Evolutionary conservation across 179 eudicot species (phyloP).

Genomic region (Actinidia chinensis): DNA sequence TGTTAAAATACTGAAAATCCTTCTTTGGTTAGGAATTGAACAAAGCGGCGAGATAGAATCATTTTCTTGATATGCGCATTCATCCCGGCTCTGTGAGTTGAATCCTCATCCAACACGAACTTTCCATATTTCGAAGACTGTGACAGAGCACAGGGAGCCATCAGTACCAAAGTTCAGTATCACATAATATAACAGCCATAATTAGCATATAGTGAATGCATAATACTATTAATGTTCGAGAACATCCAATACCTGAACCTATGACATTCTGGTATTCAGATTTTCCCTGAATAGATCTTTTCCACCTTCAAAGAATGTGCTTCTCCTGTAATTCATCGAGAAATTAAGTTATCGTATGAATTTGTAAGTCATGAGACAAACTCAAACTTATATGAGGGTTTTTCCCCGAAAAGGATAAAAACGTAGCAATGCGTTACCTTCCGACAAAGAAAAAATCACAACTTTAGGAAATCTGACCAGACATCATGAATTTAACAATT

Average conservation of each 20-base stretch:
- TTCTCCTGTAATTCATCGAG: conserved; percentile 54
- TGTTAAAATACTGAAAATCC: conserved; percentile 33
- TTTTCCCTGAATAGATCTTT: conserved; percentile 75
- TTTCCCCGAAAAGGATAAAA: background rate
- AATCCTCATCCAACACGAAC: conserved; percentile 74
- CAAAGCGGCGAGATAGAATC: conserved; percentile 90
- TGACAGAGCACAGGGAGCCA: conserved; percentile 6
- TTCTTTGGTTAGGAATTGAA: conserved; percentile 91
- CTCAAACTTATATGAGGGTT: too few species aligned
- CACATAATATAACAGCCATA: conserved; percentile 9
- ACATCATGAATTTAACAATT: background rate
- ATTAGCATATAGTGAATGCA: background rate
- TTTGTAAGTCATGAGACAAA: background rate
- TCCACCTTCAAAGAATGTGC: conserved; percentile 95
- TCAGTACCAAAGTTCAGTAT: background rate
- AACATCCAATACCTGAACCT: conserved; percentile 67
- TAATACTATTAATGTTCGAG: background rate
- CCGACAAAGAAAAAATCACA: conserved; percentile 1
- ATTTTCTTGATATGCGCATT: conserved; percentile 97
- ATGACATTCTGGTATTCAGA: conserved; percentile 86
- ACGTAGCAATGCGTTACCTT: too few species aligned
- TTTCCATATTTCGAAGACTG: conserved; percentile 69
- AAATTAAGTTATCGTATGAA: background rate
- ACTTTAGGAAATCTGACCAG: background rate
- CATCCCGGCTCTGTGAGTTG: conserved; percentile 93